Conservation (phyloP, 768 basidiomycete species). For the Lactifluus subvellereus region DNA sequence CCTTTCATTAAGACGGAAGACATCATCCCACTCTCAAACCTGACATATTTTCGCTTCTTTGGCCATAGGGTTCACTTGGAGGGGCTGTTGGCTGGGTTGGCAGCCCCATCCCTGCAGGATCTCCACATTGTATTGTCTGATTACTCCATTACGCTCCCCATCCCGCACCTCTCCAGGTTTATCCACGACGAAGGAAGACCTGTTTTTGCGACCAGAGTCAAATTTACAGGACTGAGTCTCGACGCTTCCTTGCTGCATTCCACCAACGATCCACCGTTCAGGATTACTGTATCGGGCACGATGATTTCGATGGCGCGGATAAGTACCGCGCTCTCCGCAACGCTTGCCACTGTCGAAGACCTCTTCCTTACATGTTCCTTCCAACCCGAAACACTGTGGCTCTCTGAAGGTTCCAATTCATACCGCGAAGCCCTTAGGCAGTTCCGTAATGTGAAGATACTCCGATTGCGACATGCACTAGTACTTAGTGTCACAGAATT, state of each 20-base stretch:
- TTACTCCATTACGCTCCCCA: neutral
- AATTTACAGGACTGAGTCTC: rapidly evolving
- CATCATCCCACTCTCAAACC: neutral
- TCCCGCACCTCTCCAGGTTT: neutral
- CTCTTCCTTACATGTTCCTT: neutral
- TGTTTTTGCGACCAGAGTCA: neutral
- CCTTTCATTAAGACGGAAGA: too few species aligned
- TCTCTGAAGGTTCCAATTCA: neutral
- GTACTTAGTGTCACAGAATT: neutral
- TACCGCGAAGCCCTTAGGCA: neutral
- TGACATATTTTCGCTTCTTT: neutral
- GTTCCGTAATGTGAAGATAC: neutral
- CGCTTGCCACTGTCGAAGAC: neutral
- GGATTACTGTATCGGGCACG: neutral
- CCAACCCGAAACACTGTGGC: neutral
- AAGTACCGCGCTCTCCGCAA: neutral
- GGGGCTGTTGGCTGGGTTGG: neutral
- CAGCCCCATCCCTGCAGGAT: conserved; percentile 2
- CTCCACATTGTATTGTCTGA: neutral
- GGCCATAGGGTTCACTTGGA: neutral
- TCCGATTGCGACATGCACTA: neutral
- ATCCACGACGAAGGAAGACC: neutral
- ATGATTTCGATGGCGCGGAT: neutral
- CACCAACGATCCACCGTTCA: neutral
- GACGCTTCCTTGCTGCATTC: neutral